Percentiles rank a stretch among this genome's conserved stretches.
Evolutionary conservation across 257 asterid genomes (phyloP).

Genomic region (Mentha longifolia): DNA sequence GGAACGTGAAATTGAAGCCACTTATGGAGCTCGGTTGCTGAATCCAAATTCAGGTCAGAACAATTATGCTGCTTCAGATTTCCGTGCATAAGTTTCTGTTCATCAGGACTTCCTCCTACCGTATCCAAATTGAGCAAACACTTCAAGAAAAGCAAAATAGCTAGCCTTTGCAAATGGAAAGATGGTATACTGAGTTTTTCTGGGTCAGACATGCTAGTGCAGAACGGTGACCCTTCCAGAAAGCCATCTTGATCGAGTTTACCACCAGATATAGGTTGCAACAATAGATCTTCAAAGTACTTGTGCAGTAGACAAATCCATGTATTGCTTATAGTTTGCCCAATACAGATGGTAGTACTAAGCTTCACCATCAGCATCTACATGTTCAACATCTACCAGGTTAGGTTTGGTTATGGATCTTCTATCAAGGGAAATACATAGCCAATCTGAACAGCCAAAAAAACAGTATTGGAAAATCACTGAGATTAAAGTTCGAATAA

Average conservation of each 20-base stretch:
- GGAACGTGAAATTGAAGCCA: conserved; percentile 74
- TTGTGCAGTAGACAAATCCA: conserved; percentile 68
- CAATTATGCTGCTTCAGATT: conserved; percentile 33
- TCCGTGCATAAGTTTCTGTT: conserved; percentile 32
- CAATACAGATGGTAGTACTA: conserved; percentile 45
- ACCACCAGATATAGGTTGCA: conserved; percentile 51
- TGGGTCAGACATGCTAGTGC: conserved; percentile 45
- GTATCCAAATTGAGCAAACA: conserved; percentile 57
- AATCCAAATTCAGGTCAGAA: conserved; percentile 38
- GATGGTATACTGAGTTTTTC: conserved; percentile 44
- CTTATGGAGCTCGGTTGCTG: conserved; percentile 51
- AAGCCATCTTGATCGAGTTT: conserved; percentile 45
- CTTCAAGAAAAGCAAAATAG: conserved; percentile 71
- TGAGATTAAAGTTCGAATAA: background rate
- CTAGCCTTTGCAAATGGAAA: conserved; percentile 71
- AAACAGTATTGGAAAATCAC: background rate
- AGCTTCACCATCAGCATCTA: conserved; percentile 86
- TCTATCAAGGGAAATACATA: background rate
- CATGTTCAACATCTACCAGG: conserved; percentile 27
- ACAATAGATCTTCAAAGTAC: conserved; percentile 67
- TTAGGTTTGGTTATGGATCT: conserved; percentile 20
- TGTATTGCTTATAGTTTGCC: conserved; percentile 45
- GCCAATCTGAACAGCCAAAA: background rate
- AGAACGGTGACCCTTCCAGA: conserved; percentile 81
- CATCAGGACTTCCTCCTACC: conserved; percentile 35